Conservation (phyloP, 2,329 filamentous ascomycete species). For the Fusarium hostae region DNA sequence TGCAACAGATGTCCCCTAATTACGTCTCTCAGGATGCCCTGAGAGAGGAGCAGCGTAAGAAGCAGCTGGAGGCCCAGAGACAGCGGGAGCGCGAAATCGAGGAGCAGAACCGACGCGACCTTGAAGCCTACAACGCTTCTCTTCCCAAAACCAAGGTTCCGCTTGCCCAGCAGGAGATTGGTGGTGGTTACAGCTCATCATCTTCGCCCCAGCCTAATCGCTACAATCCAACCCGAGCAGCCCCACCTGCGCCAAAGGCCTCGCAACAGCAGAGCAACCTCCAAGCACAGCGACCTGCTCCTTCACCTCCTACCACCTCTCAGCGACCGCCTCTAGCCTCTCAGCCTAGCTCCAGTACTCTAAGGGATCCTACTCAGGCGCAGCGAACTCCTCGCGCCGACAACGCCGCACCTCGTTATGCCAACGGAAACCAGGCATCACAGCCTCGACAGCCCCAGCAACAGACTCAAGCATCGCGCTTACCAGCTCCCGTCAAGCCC, state of each 20-base stretch:
- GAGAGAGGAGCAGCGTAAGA: constrained; percentile 69
- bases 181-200: constrained; percentile 64
- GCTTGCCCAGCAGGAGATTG: constrained; percentile 89
- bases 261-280: constrained; percentile 65
- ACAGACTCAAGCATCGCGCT: constrained; percentile 58
- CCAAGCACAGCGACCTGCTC: constrained; percentile 82
- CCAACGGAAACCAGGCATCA: constrained; percentile 64
- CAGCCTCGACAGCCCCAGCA: constrained; percentile 59
- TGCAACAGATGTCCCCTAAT: constrained; percentile 66
- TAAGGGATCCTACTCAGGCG: constrained; percentile 56
- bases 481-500: constrained; percentile 77
- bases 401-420: constrained; percentile 66
- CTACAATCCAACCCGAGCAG: constrained; percentile 87
- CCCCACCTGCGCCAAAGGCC: constrained; percentile 80
- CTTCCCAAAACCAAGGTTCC: constrained; percentile 84
- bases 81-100: constrained; percentile 63
- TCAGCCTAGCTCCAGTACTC: constrained; percentile 62
- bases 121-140: constrained; percentile 90
- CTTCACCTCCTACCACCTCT: constrained; percentile 66
- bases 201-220: constrained; percentile 65
- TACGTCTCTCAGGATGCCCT: constrained; percentile 63
- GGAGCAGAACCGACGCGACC: constrained; percentile 77
- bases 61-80: constrained; percentile 69
- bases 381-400: constrained; percentile 58
- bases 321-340: constrained; percentile 59